Evolutionary conservation across 768 basidiomycete genomes (phyloP).

Genomic region (Calocybe cyanea): DNA sequence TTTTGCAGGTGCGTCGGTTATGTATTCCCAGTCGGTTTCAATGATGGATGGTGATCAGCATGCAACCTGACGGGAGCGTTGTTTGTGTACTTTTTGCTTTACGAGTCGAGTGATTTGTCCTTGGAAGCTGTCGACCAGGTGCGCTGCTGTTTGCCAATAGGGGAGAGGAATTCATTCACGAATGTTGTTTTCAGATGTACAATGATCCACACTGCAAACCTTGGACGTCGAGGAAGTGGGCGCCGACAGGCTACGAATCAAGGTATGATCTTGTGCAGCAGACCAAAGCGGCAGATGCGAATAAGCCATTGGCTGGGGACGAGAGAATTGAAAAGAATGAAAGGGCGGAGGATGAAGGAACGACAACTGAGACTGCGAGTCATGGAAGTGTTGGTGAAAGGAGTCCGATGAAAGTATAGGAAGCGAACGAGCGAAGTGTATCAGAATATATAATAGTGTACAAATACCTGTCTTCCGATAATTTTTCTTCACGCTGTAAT

Average conservation of each 20-base stretch:
- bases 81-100: constrained; percentile 71
- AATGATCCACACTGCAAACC: constrained; percentile 60
- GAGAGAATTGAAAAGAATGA: constrained; percentile 6
- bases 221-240: constrained; percentile 62
- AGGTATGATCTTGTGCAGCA: constrained; percentile 44
- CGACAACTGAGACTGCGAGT: not conserved
- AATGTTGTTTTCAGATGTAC: constrained; percentile 47
- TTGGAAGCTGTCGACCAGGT: constrained; percentile 63
- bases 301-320: constrained; percentile 20
- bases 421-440: too few relatives aligned
- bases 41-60: constrained; percentile 21
- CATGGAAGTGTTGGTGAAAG: not conserved
- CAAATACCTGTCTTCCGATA: too few relatives aligned
- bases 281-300: constrained; percentile 35
- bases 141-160: constrained; percentile 11
- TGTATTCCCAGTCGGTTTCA: not conserved
- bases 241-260: constrained; percentile 49
- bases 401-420: too few relatives aligned
- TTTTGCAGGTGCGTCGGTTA: constrained; percentile 48
- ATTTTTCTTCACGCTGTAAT: too few relatives aligned
- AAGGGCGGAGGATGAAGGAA: not conserved
- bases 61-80: constrained; percentile 58
- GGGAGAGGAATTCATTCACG: not conserved
- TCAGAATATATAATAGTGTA: too few relatives aligned
- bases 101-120: constrained; percentile 65